These are phyloP conservation scores for Ophioceras dolichostomum DNA, from an alignment of 2,329 filamentous ascomycete species.

Conservation along the genomic window DNA sequence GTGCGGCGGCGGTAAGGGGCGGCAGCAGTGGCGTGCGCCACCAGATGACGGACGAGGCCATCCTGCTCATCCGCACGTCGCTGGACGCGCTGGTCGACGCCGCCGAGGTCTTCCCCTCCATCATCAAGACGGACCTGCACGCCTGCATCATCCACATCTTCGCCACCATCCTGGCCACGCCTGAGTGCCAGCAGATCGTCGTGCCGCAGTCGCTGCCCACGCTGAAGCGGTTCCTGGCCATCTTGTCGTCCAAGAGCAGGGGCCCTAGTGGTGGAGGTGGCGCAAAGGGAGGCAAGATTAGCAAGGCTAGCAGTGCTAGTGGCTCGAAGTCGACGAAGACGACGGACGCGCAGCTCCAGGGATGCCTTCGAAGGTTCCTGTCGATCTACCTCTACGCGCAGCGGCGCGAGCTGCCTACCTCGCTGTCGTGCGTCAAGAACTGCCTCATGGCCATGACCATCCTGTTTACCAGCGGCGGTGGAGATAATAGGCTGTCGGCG, in stretches of 20 bases:
- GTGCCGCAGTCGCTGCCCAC: slow-evolving; percentile 84
- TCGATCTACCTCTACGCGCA: slow-evolving; percentile 67
- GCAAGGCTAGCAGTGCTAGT: too few species aligned
- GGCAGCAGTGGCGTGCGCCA: slow-evolving; percentile 60
- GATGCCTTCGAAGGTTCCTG: slow-evolving; percentile 71
- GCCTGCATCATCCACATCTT: slow-evolving; percentile 97
- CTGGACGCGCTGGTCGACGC: slow-evolving; percentile 87
- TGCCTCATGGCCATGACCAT: slow-evolving; percentile 80
- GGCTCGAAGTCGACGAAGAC: slow-evolving; percentile 23
- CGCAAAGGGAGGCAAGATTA: slow-evolving; percentile 17
- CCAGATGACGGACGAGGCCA: slow-evolving; percentile 76
- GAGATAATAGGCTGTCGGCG: slow-evolving; percentile 59
- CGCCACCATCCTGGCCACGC: slow-evolving; percentile 79
- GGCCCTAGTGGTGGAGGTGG: slow-evolving; percentile 10
- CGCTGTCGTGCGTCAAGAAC: slow-evolving; percentile 85
- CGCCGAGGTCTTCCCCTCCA: slow-evolving; percentile 86
- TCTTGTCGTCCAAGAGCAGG: slow-evolving; percentile 44
- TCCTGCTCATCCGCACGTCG: slow-evolving; percentile 65
- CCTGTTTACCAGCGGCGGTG: slow-evolving; percentile 72
- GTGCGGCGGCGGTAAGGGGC: too few species aligned
- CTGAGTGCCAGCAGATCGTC: slow-evolving; percentile 75
- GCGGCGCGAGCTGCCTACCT: slow-evolving; percentile 61
- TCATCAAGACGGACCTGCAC: slow-evolving; percentile 93
- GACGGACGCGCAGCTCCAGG: slow-evolving; percentile 61
- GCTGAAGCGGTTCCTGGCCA: slow-evolving; percentile 79